Conservation (phyloP, 495 filamentous ascomycete species). For the Penicillium parvum region DNA sequence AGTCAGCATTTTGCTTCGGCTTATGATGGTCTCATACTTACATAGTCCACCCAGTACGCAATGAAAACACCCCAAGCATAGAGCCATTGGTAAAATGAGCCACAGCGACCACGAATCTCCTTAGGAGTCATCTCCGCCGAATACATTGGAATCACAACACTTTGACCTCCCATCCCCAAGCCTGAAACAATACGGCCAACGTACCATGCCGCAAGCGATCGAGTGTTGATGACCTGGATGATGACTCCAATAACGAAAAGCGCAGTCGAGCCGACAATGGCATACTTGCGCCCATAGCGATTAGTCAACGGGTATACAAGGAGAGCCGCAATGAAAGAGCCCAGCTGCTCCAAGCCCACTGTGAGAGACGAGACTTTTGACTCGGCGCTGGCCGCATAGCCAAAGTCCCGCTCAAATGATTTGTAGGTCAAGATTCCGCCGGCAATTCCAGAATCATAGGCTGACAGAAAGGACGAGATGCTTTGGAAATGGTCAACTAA, state of each 20-base stretch:
- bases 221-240: slow-evolving; percentile 41
- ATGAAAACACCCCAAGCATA: slow-evolving; percentile 49
- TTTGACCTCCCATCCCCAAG: slow-evolving; percentile 53
- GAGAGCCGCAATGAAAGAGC: slow-evolving; percentile 42
- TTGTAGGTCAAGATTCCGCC: slow-evolving; percentile 34
- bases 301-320: slow-evolving; percentile 46
- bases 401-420: slow-evolving; percentile 33
- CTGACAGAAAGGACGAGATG: slow-evolving; percentile 32
- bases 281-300: slow-evolving; percentile 38
- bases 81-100: slow-evolving; percentile 49
- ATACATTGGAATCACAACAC: slow-evolving; percentile 55
- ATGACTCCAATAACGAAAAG: slow-evolving; percentile 46
- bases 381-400: slow-evolving; percentile 22
- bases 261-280: slow-evolving; percentile 39
- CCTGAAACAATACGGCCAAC: slow-evolving; percentile 49
- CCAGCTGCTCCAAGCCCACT: slow-evolving; percentile 43
- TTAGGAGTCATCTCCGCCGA: slow-evolving; percentile 54
- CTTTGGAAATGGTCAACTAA: not conserved
- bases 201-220: slow-evolving; percentile 41
- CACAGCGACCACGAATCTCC: slow-evolving; percentile 50
- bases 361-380: slow-evolving; percentile 38
- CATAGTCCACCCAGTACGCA: slow-evolving; percentile 52
- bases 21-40: slow-evolving; percentile 8
- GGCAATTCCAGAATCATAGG: slow-evolving; percentile 36
- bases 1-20: too few relatives aligned